phyloP scores from a whole-genome alignment of 345 rosid genomes.

The Kernera saxatilis region DNA sequence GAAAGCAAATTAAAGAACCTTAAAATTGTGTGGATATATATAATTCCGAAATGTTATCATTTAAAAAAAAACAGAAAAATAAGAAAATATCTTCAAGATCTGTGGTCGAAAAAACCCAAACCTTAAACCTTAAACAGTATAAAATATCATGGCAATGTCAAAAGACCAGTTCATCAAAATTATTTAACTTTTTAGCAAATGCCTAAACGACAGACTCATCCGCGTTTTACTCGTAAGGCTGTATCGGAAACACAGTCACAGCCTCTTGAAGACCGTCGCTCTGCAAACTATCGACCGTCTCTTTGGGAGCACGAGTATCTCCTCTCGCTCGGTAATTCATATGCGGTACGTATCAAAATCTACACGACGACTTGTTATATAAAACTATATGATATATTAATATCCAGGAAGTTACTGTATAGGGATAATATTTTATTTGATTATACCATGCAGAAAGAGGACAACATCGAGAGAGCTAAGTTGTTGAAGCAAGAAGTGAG shows the following conservation, averaged over 20 bases:
- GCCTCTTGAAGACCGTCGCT: conserved; percentile 13
- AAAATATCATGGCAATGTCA: neutral
- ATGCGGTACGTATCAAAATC: conserved; percentile 1
- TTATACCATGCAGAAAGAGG: conserved; percentile 15
- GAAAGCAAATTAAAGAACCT: neutral
- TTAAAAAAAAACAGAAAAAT: neutral
- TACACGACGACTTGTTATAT: neutral
- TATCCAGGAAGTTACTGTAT: neutral
- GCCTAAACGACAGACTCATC: neutral
- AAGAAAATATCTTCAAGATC: neutral
- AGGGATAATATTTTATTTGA: neutral
- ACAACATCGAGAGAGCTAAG: neutral
- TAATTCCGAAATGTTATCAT: neutral
- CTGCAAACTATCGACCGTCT: conserved; percentile 36
- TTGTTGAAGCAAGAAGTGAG: conserved; percentile 9
- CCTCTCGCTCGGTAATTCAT: conserved; percentile 29
- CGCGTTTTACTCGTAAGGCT: neutral
- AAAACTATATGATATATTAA: neutral
- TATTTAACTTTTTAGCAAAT: neutral
- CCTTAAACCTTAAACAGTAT: neutral
- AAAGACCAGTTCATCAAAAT: neutral
- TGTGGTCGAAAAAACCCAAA: conserved; percentile 8
- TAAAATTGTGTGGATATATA: neutral
- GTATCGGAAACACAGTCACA: neutral
- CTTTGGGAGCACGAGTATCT: conserved; percentile 31